Percentiles rank a stretch among this genome's conserved stretches.
Conservation (phyloP, 2,329 filamentous ascomycete species). For the Pestalotiopsis sp. region DNA sequence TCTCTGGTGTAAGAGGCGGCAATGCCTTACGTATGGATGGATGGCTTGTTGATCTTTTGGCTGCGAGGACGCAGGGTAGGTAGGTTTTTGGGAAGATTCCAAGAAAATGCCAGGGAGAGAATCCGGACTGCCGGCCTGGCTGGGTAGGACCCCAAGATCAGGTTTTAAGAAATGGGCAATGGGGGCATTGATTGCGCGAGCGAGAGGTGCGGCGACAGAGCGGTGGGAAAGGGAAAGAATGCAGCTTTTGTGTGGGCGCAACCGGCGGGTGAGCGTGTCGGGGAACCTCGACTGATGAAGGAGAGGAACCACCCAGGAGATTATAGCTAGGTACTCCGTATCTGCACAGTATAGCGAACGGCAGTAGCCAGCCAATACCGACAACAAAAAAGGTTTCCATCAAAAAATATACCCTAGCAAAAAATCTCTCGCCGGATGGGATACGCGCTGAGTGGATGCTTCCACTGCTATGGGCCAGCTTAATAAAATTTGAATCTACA, state of each 20-base stretch:
- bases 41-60: background rate
- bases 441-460: background rate
- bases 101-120: background rate
- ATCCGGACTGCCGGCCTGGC: constrained; percentile 3
- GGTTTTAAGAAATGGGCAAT: constrained; percentile 1
- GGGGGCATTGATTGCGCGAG: background rate
- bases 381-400: background rate
- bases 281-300: background rate
- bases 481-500: background rate
- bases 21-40: background rate
- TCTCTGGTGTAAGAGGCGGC: background rate
- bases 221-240: constrained; percentile 6
- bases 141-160: constrained; percentile 7
- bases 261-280: background rate
- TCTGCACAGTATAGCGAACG: background rate
- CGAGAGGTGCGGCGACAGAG: background rate
- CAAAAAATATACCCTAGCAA: constrained; percentile 6
- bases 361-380: background rate
- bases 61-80: background rate
- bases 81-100: constrained; percentile 2
- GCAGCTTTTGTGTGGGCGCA: constrained; percentile 13
- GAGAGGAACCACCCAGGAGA: background rate
- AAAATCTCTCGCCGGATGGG: constrained; percentile 6
- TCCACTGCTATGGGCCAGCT: background rate
- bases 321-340: background rate